phyloP scores from a whole-genome alignment of 345 rosid species.

The Gossypium turneri region DNA sequence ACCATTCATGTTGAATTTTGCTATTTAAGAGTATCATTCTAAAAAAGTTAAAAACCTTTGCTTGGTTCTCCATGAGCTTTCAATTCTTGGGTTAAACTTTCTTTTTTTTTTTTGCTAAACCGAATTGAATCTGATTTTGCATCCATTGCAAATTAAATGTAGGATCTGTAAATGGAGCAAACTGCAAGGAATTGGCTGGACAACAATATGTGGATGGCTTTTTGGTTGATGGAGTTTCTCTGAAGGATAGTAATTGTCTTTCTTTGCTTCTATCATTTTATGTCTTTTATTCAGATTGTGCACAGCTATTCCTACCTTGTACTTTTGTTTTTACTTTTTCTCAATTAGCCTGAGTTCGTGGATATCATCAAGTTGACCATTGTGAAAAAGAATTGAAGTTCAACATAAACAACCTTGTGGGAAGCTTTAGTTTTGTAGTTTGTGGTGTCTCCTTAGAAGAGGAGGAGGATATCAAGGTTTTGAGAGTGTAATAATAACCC shows the following conservation, averaged over 20 bases:
- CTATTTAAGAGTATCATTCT: not conserved
- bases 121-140: not conserved
- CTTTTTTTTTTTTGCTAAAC: not conserved
- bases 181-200: slow-evolving; percentile 58
- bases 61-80: not conserved
- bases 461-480: not conserved
- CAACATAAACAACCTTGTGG: not conserved
- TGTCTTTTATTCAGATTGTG: not conserved
- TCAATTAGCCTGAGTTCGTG: slow-evolving; percentile 51
- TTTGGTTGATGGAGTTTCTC: slow-evolving; percentile 75
- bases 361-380: slow-evolving; percentile 60
- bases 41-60: not conserved
- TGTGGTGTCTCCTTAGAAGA: not conserved
- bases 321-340: not conserved
- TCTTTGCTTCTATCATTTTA: not conserved
- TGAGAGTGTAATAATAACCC: not conserved
- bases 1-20: not conserved
- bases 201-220: slow-evolving; percentile 68
- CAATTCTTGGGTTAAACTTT: not conserved
- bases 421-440: not conserved
- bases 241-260: slow-evolving; percentile 38
- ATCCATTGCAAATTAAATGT: not conserved
- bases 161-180: slow-evolving; percentile 68
- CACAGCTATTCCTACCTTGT: not conserved
- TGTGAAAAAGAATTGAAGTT: slow-evolving; percentile 42